Base-by-base conservation (phyloP, 2,329 filamentous ascomycete species). In the Beauveria rudraprayagi region DNA sequence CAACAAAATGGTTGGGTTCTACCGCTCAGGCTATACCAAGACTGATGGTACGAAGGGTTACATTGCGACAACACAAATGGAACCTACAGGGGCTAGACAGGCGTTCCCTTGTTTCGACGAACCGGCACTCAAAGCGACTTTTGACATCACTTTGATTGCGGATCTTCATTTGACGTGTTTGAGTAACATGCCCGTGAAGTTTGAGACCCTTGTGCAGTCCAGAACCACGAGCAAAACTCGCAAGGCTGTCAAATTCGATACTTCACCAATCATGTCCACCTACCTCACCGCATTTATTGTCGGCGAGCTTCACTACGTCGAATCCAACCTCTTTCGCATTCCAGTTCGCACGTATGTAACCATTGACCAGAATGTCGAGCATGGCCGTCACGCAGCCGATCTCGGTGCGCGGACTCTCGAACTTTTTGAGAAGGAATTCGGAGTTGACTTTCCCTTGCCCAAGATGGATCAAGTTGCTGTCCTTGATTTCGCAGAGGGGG, bases 61-160 rank as follows among this genome's bases (percentile, higher is more conserved):
- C 72, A 81, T 97, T 70, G 93, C 92, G 34, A 94, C 92, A 26
- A 91, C 91, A 17, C 93, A 97, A 80, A 96, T 97, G 90, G 93
- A 97, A 78, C 88, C 93, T 43, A 97, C 93, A 17, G 93, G 97
- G 77, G 92, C 91, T 64, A 85, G 93, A 69, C 84, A 92, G 68
- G 91, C 93, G 6, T 96, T 97, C 77, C 93, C 93, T 46, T 97
- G 93, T 77, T 97, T 97, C 73, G 93, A 97, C 71, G 94, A 97
- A 78, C 93, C 93, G 30, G 88, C 91, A 26, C 82, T 97, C 67
- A 97, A 97, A 80, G 91, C 93, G 37, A 87, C 89, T 66, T 97
- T 96, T 76, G 93, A 91, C 30, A 86, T 97, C 64, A 96, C 92
- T 0, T 82, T 97, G 67, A 83, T 97, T 68, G 92, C 93, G 4